Conservation (phyloP, 1,139 yeast genomes). For the Sugiyamaella neomexicana region DNA sequence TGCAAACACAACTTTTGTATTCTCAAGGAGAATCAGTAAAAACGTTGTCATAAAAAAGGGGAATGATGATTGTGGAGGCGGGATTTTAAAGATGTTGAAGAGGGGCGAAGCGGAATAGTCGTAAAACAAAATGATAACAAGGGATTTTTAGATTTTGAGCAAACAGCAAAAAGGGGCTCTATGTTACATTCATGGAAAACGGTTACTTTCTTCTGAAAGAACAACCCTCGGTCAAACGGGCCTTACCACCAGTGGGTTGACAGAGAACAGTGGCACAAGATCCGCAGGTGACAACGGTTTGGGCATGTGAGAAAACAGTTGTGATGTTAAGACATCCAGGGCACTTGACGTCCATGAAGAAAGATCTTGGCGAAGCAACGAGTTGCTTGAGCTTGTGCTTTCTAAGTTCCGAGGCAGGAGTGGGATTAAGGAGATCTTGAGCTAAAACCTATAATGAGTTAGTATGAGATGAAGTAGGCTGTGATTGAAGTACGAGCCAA, state of each 20-base stretch:
- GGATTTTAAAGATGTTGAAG: neutral
- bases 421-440: conserved; percentile 97
- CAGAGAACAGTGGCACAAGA: conserved; percentile 97
- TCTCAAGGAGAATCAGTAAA: neutral
- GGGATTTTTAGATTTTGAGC: conserved; percentile 1
- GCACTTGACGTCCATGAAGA: conserved; percentile 99
- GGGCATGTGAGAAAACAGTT: conserved; percentile 99
- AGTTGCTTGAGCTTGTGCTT: conserved; percentile 97
- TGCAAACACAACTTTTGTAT: conserved; percentile 15
- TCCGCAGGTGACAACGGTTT: conserved; percentile 99
- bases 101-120: neutral
- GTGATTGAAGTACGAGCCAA: no score
- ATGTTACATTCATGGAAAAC: conserved; percentile 17
- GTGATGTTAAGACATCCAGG: conserved; percentile 99
- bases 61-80: neutral
- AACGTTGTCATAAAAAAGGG: conserved; percentile 8
- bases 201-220: conserved; percentile 98
- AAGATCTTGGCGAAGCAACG: conserved; percentile 97
- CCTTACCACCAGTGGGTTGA: conserved; percentile 99
- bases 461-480: no score
- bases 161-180: neutral
- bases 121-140: conserved; percentile 8
- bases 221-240: conserved; percentile 98
- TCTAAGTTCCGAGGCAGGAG: conserved; percentile 92
- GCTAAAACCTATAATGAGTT: conserved; percentile 68